phyloP scores from a whole-genome alignment of 345 rosid genomes.

The Gossypium ekmanianum region DNA sequence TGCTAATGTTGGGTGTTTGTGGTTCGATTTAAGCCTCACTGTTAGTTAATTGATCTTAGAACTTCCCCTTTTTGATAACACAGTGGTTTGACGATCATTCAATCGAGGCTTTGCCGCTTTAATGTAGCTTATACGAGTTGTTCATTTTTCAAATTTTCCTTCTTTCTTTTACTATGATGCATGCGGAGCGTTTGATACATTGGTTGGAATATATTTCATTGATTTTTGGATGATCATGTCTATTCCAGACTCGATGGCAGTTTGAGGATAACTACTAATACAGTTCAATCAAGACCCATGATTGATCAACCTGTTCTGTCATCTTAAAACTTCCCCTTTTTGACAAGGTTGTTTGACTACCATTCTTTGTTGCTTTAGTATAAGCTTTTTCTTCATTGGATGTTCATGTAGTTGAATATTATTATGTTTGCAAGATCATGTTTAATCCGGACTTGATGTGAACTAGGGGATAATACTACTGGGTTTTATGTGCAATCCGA shows the following conservation, averaged over 20 bases:
- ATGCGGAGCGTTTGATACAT: neutral
- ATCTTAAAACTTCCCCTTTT: too few species aligned
- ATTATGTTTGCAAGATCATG: neutral
- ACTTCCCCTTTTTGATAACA: neutral
- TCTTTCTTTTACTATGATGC: neutral
- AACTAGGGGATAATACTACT: neutral
- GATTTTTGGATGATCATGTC: too few species aligned
- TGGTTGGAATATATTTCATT: neutral
- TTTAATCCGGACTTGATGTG: neutral
- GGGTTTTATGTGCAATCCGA: too few species aligned
- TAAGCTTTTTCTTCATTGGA: neutral
- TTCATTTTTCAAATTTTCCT: neutral
- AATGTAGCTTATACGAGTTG: neutral
- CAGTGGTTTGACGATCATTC: neutral
- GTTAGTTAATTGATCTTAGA: neutral
- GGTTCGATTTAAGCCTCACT: neutral
- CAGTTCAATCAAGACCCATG: too few species aligned
- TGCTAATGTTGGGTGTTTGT: neutral
- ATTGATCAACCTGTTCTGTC: too few species aligned
- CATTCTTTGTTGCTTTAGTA: too few species aligned
- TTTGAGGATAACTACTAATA: too few species aligned
- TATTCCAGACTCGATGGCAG: too few species aligned
- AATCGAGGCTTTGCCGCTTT: neutral
- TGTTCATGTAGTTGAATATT: neutral
- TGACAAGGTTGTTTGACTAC: too few species aligned